phyloP scores from a whole-genome alignment of 805 yeast species.

The Maudiozyma bulderi region DNA sequence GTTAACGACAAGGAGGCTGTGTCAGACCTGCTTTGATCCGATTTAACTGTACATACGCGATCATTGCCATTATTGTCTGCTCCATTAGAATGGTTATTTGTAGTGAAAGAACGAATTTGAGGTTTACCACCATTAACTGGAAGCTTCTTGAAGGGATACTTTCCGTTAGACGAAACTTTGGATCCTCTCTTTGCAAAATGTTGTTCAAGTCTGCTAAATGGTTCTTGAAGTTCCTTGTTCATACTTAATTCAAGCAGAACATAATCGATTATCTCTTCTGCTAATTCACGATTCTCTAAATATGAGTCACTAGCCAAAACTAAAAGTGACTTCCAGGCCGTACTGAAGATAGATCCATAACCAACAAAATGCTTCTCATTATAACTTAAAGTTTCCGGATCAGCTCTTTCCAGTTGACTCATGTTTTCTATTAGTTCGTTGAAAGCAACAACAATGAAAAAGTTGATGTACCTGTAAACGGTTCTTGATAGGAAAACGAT shows the following conservation, averaged over 20 bases:
- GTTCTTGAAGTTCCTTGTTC: slow-evolving; percentile 49
- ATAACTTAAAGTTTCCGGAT: slow-evolving; percentile 14
- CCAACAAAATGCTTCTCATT: slow-evolving; percentile 59
- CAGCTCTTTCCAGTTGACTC: slow-evolving; percentile 40
- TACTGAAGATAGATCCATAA: slow-evolving; percentile 75
- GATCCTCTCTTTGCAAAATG: slow-evolving; percentile 44
- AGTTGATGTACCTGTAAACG: slow-evolving; percentile 56
- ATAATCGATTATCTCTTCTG: slow-evolving; percentile 67
- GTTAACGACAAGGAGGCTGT: slow-evolving; percentile 17
- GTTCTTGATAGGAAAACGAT: slow-evolving; percentile 68
- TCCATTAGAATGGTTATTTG: slow-evolving; percentile 2
- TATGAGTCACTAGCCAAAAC: slow-evolving; percentile 84
- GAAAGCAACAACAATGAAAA: slow-evolving; percentile 80
- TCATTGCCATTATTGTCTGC: not conserved
- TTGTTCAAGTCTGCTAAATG: slow-evolving; percentile 58
- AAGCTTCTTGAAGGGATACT: slow-evolving; percentile 2
- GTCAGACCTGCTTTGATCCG: not conserved
- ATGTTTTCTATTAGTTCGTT: slow-evolving; percentile 76
- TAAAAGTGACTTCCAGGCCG: slow-evolving; percentile 79
- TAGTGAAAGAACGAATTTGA: slow-evolving; percentile 8
- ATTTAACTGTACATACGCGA: not conserved
- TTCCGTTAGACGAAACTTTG: slow-evolving; percentile 8
- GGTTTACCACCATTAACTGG: slow-evolving; percentile 1
- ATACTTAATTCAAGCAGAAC: slow-evolving; percentile 47
- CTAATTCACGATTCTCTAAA: slow-evolving; percentile 61